Conservation (phyloP, 345 rosid species). For the Sonneratia alba region DNA sequence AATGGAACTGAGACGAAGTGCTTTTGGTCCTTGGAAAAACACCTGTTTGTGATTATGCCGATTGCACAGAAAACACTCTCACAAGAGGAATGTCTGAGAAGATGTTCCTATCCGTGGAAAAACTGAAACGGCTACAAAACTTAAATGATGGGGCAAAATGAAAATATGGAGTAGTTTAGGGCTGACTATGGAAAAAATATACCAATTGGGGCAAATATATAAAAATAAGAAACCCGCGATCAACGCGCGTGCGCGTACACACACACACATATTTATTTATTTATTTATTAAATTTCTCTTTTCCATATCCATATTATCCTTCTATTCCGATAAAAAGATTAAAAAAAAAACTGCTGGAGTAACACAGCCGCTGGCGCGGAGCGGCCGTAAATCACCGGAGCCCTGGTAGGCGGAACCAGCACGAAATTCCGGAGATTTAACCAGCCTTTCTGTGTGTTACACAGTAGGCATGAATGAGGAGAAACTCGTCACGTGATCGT, state of each 20-base stretch:
- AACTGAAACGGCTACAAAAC: background rate
- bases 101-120: background rate
- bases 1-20: constrained; percentile 66
- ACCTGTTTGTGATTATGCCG: no score
- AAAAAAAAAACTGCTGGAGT: background rate
- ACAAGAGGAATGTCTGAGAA: background rate
- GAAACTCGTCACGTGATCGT: background rate
- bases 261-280: no score
- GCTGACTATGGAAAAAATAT: background rate
- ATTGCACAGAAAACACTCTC: no score
- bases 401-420: background rate
- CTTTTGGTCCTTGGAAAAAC: constrained; percentile 71
- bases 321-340: constrained; percentile 7
- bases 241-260: no score
- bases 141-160: background rate
- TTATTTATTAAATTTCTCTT: no score
- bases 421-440: background rate
- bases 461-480: background rate
- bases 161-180: background rate
- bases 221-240: background rate
- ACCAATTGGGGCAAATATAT: background rate
- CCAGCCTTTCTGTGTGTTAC: background rate
- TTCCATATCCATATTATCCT: background rate
- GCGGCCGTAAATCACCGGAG: background rate
- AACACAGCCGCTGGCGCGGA: background rate